phyloP scores from a whole-genome alignment of 768 basidiomycete genomes.

The Suillus sp. region DNA sequence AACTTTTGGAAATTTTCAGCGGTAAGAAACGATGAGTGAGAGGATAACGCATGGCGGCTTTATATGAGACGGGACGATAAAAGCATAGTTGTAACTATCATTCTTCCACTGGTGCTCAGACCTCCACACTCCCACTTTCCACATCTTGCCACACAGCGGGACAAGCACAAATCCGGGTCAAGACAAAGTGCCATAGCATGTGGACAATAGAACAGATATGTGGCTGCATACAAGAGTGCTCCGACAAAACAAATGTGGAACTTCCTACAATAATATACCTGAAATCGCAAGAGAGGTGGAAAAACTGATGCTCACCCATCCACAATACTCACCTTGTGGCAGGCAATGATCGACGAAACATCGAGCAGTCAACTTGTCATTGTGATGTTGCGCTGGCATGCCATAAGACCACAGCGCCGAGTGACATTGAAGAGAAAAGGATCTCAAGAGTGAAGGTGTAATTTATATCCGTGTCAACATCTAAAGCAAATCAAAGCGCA shows the following conservation, averaged over 20 bases:
- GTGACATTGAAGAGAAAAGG: background rate
- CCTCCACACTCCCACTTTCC: no score
- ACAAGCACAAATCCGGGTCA: background rate
- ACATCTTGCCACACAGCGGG: background rate
- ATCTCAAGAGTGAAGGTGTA: background rate
- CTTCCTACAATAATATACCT: background rate
- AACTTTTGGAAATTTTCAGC: background rate
- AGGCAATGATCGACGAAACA: background rate
- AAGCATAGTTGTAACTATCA: background rate
- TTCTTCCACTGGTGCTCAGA: no score
- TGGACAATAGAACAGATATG: background rate
- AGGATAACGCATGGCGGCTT: background rate
- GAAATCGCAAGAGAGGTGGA: background rate
- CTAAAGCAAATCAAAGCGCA: background rate
- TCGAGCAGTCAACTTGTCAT: background rate
- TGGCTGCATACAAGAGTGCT: background rate
- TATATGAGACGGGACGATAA: background rate
- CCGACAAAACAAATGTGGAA: background rate
- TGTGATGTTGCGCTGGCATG: background rate
- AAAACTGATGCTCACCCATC: background rate
- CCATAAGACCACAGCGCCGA: background rate
- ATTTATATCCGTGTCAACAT: background rate
- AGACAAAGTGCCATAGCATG: background rate
- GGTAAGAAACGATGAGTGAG: background rate
- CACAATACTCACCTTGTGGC: background rate